Evolutionary conservation across 768 basidiomycete species (phyloP), one percentile per base, ranked within the genome.

Genomic region (Lactifluus volemus): DNA sequence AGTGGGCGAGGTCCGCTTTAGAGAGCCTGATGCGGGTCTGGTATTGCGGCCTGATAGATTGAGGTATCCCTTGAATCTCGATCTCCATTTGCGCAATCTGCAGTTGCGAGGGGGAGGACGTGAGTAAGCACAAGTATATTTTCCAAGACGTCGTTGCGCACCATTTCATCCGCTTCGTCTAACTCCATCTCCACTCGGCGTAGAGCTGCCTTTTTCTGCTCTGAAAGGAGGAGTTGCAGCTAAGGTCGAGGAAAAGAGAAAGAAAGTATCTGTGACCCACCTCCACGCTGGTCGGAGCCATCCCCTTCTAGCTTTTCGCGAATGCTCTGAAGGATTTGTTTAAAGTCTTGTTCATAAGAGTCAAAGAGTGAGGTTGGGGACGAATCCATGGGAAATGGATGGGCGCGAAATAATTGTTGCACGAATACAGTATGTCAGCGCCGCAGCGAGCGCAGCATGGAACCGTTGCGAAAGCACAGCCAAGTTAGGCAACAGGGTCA

Each of bases 41-140:
- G 70, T 94, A 95, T 63, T 84, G 82, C 0, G 85, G 75, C 53
- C 88, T 83, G 67, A 94, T 79, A 21, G 89, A 88, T 69, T 90
- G 86, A 0, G 94, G 93, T 70, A 98, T 93, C 11, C 92, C 89
- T 68, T 94, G 93, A 7, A 96, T 86, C 76, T 99, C 97, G 60
- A 99, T 88, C 76, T 98, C 96, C 96, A 99, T 97, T 82, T 99
- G 97, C 50, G 93, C 93, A 66, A 98, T 82, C 96, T 98, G 66
- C 19, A 10, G 50, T 4, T 5, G 12, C 11, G 32, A 34, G 32
- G 9, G 36, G 21, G 10, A 12, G 8, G 38, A 4, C 12, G 36
- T 29, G 38, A 25, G 51, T 38, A 32, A 32, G 29, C 9, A 19
- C 5, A 5, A 17, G 5, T 11, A 39, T 25, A 9, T 9, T 19